Conservation (phyloP, 2,329 filamentous ascomycete species). For the Coleophoma cylindrospora region DNA sequence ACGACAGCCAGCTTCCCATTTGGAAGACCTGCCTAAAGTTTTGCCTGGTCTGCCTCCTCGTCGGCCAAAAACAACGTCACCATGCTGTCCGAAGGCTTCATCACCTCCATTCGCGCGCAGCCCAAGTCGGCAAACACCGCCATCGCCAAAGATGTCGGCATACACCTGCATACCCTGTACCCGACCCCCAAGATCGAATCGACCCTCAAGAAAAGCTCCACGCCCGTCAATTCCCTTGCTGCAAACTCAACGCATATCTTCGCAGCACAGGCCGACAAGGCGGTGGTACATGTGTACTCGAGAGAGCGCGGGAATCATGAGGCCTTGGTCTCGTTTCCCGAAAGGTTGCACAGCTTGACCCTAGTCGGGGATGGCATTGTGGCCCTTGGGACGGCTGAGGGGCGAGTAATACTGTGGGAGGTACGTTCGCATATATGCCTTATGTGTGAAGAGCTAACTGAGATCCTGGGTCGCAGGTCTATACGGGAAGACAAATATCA, state of each 20-base stretch:
- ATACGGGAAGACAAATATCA: slow-evolving; percentile 70
- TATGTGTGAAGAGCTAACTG: slow-evolving; percentile 2
- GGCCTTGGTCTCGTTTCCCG: slow-evolving; percentile 80
- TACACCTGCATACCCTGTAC: slow-evolving; percentile 79
- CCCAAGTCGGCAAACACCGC: slow-evolving; percentile 57
- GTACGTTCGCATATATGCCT: slow-evolving; percentile 40
- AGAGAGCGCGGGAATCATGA: slow-evolving; percentile 82
- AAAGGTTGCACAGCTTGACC: slow-evolving; percentile 75
- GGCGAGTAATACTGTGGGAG: slow-evolving; percentile 90
- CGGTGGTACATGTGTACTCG: slow-evolving; percentile 88
- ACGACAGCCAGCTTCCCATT: too few relatives aligned
- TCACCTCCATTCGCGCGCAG: slow-evolving; percentile 52
- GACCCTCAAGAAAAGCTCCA: slow-evolving; percentile 88
- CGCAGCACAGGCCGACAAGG: slow-evolving; percentile 85
- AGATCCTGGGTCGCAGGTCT: slow-evolving; percentile 43
- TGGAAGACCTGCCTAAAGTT: too few relatives aligned
- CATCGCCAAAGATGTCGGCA: slow-evolving; percentile 73
- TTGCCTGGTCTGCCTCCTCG: too few relatives aligned
- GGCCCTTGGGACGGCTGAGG: slow-evolving; percentile 76
- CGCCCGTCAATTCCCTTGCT: slow-evolving; percentile 73
- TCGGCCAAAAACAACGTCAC: not conserved
- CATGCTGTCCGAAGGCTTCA: slow-evolving; percentile 58
- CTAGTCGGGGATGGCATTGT: slow-evolving; percentile 67
- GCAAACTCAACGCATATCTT: slow-evolving; percentile 81
- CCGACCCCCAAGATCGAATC: slow-evolving; percentile 70